Percentiles rank a stretch among this genome's conserved stretches.
Evolutionary conservation across 2,329 filamentous ascomycete species (phyloP).

Genomic region (Immersiporthe knoxdaviesiana): DNA sequence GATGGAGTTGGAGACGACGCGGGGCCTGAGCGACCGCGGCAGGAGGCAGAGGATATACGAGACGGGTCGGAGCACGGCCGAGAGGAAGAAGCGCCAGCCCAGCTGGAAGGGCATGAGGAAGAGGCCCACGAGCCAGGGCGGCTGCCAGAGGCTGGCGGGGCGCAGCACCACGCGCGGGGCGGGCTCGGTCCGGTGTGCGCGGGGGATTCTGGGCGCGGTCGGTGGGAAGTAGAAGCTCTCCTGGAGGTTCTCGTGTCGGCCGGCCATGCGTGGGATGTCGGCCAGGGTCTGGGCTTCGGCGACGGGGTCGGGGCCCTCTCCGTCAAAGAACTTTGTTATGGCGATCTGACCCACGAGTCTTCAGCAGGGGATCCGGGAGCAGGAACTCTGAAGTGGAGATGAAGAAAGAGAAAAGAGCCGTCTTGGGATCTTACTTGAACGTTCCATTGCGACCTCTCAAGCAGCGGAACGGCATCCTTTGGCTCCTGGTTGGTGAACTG

Average conservation of each 20-base stretch:
- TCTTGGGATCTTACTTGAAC: slow-evolving; percentile 65
- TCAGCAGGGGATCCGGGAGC: no score
- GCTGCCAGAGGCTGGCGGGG: slow-evolving; percentile 67
- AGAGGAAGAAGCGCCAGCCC: slow-evolving; percentile 73
- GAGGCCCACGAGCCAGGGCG: slow-evolving; percentile 76
- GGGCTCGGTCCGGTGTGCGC: slow-evolving; percentile 56
- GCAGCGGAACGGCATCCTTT: slow-evolving; percentile 74
- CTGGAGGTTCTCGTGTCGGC: slow-evolving; percentile 75
- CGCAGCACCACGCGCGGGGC: slow-evolving; percentile 86
- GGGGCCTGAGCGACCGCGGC: slow-evolving; percentile 65
- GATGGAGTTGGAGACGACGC: slow-evolving; percentile 57
- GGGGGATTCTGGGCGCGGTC: slow-evolving; percentile 38
- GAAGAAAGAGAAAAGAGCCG: not conserved
- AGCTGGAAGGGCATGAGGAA: slow-evolving; percentile 78
- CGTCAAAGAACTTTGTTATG: slow-evolving; percentile 96
- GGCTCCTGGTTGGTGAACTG: slow-evolving; percentile 84
- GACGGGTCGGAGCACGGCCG: slow-evolving; percentile 71
- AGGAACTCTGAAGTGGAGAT: not conserved
- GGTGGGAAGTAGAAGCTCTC: slow-evolving; percentile 53
- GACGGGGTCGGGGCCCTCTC: slow-evolving; percentile 81
- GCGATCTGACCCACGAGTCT: slow-evolving; percentile 74
- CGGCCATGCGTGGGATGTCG: slow-evolving; percentile 63
- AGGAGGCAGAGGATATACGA: slow-evolving; percentile 81
- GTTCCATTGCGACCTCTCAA: slow-evolving; percentile 93
- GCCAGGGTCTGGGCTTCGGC: slow-evolving; percentile 73